Conservation (phyloP, 2,329 filamentous ascomycete genomes). For the Pyricularia sp. region DNA sequence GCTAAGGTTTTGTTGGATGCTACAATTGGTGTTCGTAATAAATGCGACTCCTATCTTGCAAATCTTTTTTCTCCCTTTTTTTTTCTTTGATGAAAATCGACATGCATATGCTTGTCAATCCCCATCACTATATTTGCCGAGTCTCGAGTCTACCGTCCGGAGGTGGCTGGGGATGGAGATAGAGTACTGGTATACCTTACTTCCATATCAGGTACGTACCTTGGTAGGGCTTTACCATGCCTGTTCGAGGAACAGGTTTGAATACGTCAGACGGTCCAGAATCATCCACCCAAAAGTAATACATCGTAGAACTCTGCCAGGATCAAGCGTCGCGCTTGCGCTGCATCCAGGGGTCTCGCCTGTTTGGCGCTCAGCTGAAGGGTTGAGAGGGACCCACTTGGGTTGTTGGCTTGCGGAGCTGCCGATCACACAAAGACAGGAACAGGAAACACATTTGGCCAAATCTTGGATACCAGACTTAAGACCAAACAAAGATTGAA, state of each 20-base stretch:
- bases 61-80: no score
- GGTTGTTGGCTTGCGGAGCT: background rate
- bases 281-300: background rate
- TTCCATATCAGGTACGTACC: background rate
- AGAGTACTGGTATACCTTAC: background rate
- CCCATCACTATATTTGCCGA: background rate
- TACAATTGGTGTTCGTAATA: no score
- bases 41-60: background rate
- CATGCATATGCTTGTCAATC: background rate
- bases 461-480: background rate
- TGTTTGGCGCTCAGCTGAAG: background rate
- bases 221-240: background rate
- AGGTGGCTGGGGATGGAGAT: background rate
- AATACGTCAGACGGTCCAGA: background rate
- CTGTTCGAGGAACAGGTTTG: background rate
- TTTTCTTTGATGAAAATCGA: background rate
- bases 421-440: background rate
- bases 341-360: background rate
- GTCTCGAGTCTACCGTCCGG: background rate
- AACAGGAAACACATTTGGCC: background rate
- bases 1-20: background rate
- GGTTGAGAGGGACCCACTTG: background rate
- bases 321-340: background rate
- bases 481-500: background rate
- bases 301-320: background rate